A percentile compares a stretch with the other conserved stretches of the same genome.
phyloP scores from a whole-genome alignment of 495 filamentous ascomycete genomes.

The Staphylotrichum tortipilum region DNA sequence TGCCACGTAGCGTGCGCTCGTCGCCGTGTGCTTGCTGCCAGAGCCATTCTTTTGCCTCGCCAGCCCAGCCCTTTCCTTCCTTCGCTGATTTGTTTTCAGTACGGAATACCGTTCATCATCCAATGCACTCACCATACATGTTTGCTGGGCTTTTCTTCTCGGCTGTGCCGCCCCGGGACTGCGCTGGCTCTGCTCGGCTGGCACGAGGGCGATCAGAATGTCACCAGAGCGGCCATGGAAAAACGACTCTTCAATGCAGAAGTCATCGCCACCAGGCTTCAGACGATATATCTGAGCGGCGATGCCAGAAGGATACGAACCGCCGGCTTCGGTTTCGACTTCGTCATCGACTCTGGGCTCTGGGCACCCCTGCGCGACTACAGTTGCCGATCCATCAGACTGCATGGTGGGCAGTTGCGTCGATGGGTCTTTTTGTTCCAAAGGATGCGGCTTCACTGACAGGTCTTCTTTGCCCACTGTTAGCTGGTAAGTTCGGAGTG shows the following conservation, averaged over 20 bases:
- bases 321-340: neutral
- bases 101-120: neutral
- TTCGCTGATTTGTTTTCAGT: too few relatives aligned
- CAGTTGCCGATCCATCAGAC: neutral
- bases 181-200: neutral
- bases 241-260: neutral
- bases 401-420: neutral
- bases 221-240: neutral
- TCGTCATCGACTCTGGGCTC: neutral
- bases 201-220: neutral
- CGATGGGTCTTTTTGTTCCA: neutral
- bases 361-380: neutral
- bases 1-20: too few relatives aligned
- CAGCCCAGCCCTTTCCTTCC: neutral
- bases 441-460: neutral
- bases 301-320: neutral
- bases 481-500: neutral
- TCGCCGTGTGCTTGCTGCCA: too few relatives aligned
- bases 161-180: neutral
- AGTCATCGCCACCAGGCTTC: neutral
- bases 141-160: neutral
- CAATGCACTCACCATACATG: neutral
- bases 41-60: too few relatives aligned
- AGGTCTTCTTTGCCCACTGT: neutral
- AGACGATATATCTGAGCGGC: neutral